phyloP scores from a whole-genome alignment of 345 rosid species.

The Physaria fendleri region DNA sequence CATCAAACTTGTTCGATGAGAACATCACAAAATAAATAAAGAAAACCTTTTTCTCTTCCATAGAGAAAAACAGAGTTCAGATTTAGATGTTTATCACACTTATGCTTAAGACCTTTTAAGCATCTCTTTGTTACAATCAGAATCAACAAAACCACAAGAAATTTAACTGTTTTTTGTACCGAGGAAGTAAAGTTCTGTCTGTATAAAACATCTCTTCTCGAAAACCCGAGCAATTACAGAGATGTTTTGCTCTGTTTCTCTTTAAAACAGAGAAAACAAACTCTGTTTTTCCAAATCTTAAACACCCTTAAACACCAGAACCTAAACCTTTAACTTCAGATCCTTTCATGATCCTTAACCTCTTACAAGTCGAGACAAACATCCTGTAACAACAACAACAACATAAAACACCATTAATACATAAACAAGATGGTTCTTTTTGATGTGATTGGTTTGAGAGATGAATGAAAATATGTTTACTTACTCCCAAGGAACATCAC shows the following conservation, averaged over 20 bases:
- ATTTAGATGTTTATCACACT: constrained; percentile 13
- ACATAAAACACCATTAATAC: constrained; percentile 4
- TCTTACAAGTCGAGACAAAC: constrained; percentile 88
- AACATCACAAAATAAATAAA: background rate
- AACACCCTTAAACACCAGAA: constrained; percentile 53
- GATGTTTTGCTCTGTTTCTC: constrained; percentile 6
- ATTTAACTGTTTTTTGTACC: constrained; percentile 2
- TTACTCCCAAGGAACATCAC: constrained; percentile 83
- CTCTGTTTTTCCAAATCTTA: constrained; percentile 21
- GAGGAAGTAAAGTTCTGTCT: constrained; percentile 6
- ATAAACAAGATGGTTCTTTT: background rate
- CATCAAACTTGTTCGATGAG: background rate
- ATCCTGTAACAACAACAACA: constrained; percentile 43
- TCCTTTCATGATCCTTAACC: constrained; percentile 85
- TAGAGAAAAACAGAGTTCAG: constrained; percentile 13
- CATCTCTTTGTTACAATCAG: constrained; percentile 22
- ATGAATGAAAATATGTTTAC: background rate
- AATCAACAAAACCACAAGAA: constrained; percentile 27
- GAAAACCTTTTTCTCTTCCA: background rate
- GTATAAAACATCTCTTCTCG: constrained; percentile 2
- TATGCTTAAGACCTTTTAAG: constrained; percentile 25
- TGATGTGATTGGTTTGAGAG: background rate
- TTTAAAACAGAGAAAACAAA: background rate
- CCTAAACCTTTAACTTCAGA: constrained; percentile 80
- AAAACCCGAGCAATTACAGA: constrained; percentile 41